Percentiles rank a stretch among this genome's conserved stretches.
Evolutionary conservation across 768 basidiomycete species (phyloP).

Genomic region (Pleurotus djamor): DNA sequence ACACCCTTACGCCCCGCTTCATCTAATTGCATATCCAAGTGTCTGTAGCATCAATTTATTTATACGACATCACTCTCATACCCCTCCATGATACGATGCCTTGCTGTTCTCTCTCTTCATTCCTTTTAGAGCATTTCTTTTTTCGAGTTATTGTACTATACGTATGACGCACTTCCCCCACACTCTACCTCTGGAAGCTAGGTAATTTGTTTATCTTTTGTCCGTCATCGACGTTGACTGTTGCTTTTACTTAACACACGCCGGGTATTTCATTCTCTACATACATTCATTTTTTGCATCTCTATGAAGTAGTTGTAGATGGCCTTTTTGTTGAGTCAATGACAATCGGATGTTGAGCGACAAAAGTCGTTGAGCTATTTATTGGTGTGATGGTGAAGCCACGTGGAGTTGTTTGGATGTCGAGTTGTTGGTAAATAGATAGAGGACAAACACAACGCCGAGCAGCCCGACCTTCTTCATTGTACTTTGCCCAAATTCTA

Average conservation of each 20-base stretch:
- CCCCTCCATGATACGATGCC: background rate
- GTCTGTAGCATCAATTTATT: conserved; percentile 8
- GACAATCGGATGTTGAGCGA: conserved; percentile 9
- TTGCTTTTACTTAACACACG: conserved; percentile 1
- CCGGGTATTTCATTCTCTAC: conserved; percentile 5
- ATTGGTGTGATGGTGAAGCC: background rate
- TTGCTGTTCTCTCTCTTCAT: background rate
- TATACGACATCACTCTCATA: background rate
- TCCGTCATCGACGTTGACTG: conserved; percentile 9
- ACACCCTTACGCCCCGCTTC: background rate
- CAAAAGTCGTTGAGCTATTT: background rate
- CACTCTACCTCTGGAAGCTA: conserved; percentile 8
- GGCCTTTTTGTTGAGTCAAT: background rate
- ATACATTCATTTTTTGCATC: background rate
- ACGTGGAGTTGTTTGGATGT: conserved; percentile 1
- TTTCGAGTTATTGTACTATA: conserved; percentile 9
- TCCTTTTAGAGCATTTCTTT: background rate
- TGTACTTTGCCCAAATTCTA: background rate
- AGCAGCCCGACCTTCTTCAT: background rate
- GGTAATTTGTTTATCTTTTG: conserved; percentile 3
- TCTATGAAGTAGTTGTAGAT: too few species aligned
- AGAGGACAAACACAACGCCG: too few species aligned
- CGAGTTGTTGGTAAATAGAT: background rate
- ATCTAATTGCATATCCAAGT: background rate
- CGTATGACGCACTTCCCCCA: background rate